A percentile compares a stretch with the other conserved stretches of the same genome.
These are phyloP conservation scores for Scutellaria baicalensis DNA, from an alignment of 257 asterid species.

Conservation along the genomic window DNA sequence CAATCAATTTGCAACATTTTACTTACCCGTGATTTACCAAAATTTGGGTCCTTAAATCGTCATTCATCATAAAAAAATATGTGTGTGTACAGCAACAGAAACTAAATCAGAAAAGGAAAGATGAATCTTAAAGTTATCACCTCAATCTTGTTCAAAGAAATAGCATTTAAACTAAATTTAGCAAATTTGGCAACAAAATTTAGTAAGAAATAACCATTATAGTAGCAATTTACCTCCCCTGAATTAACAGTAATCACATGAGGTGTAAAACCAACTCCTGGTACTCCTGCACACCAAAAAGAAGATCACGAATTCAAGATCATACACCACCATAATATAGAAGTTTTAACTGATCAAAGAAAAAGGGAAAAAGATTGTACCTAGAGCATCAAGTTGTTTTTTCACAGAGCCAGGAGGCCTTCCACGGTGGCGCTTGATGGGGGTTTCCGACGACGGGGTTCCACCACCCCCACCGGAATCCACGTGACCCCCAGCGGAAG, in stretches of 20 bases:
- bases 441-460: conserved; percentile 23
- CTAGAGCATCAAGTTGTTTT: conserved; percentile 38
- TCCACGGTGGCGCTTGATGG: conserved; percentile 34
- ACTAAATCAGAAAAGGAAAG: background rate
- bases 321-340: background rate
- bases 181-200: background rate
- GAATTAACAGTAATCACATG: conserved; percentile 32
- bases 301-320: conserved; percentile 1
- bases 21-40: background rate
- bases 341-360: background rate
- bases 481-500: conserved; percentile 21
- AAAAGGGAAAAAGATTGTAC: background rate
- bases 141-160: background rate
- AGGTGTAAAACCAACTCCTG: conserved; percentile 45
- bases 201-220: background rate
- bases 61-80: background rate
- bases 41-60: background rate
- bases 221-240: conserved; percentile 31
- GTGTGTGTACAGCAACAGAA: background rate
- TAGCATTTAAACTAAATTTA: background rate
- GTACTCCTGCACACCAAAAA: conserved; percentile 25
- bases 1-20: background rate
- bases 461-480: conserved; percentile 35
- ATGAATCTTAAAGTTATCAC: background rate
- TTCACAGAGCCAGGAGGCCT: conserved; percentile 47